A percentile compares a stretch with the other conserved stretches of the same genome.
Evolutionary conservation across 2,329 filamentous ascomycete species (phyloP).

Genomic region (Hymenoscyphus fructigenus): DNA sequence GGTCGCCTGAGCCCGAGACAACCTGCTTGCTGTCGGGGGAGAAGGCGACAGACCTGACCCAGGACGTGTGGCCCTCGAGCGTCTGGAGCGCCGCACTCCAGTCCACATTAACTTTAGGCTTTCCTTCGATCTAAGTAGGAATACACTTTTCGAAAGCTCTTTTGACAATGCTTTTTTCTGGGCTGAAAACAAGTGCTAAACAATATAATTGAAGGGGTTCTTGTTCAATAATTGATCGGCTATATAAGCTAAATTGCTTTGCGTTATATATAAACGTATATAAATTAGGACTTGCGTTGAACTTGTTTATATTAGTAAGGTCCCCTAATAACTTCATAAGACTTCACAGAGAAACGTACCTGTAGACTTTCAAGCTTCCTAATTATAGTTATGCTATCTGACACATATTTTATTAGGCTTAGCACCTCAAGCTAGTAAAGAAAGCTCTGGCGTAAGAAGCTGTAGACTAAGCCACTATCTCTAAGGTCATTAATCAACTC

Average conservation of each 20-base stretch:
- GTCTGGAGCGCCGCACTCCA: constrained; percentile 14
- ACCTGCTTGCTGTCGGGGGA: too few relatives aligned
- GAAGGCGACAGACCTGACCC: too few relatives aligned
- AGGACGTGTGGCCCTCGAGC: too few relatives aligned
- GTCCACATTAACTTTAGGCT: constrained; percentile 17
- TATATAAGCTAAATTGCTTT: constrained; percentile 24
- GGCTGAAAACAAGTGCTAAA: constrained; percentile 32
- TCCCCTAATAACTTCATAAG: neutral
- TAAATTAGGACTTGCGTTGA: constrained; percentile 16
- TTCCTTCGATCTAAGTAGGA: constrained; percentile 14
- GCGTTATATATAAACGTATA: constrained; percentile 29
- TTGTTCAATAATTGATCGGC: constrained; percentile 29
- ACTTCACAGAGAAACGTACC: neutral
- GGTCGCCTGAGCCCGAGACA: too few relatives aligned
- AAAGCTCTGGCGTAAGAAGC: neutral
- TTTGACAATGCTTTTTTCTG: constrained; percentile 30
- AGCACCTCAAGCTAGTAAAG: constrained; percentile 8
- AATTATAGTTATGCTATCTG: neutral
- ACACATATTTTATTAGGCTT: neutral
- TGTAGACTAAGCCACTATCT: neutral
- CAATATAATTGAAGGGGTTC: constrained; percentile 33
- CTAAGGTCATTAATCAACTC: neutral
- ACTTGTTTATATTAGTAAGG: constrained; percentile 8
- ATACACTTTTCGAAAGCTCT: constrained; percentile 20
- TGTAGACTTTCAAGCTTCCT: neutral